These are phyloP conservation scores for Exophiala mesophila DNA, from an alignment of 2,329 filamentous ascomycete genomes.

Conservation along the genomic window DNA sequence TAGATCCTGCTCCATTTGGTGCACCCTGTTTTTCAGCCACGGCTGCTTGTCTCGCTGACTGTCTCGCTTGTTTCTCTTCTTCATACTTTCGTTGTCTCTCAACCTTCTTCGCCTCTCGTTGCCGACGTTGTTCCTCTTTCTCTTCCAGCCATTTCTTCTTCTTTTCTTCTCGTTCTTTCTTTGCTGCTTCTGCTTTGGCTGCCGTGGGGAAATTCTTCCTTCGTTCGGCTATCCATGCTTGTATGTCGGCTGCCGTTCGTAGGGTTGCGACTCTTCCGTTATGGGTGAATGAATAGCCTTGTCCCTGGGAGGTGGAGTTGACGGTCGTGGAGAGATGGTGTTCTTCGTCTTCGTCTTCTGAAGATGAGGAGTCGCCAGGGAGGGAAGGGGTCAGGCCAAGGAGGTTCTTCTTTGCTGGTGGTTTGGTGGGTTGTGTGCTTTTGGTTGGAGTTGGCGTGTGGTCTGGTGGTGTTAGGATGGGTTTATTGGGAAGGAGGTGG, in stretches of 20 bases:
- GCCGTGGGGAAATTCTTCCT: slow-evolving; percentile 75
- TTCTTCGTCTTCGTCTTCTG: slow-evolving; percentile 41
- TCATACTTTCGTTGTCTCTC: slow-evolving; percentile 27
- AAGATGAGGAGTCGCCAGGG: slow-evolving; percentile 43
- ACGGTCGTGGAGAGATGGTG: slow-evolving; percentile 33
- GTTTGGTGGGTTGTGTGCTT: slow-evolving; percentile 20
- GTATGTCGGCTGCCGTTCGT: slow-evolving; percentile 61
- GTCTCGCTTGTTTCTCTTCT: slow-evolving; percentile 16
- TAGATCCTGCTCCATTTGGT: neutral
- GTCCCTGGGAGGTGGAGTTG: slow-evolving; percentile 27
- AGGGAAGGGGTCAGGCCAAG: slow-evolving; percentile 44
- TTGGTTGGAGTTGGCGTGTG: slow-evolving; percentile 1
- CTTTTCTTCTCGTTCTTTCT: slow-evolving; percentile 47
- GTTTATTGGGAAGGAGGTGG: slow-evolving; percentile 20
- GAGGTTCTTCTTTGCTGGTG: slow-evolving; percentile 42
- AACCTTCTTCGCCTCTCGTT: slow-evolving; percentile 34
- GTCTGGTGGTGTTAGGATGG: slow-evolving; percentile 4
- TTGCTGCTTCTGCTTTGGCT: slow-evolving; percentile 51
- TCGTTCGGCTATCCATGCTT: slow-evolving; percentile 75
- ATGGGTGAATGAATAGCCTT: slow-evolving; percentile 49
- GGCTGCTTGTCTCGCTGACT: slow-evolving; percentile 2
- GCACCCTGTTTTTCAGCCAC: slow-evolving; percentile 5
- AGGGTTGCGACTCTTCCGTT: slow-evolving; percentile 52
- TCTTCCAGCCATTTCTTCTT: slow-evolving; percentile 62
- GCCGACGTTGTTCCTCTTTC: slow-evolving; percentile 38